Conservation (phyloP, 2,329 filamentous ascomycete species). For the Microdochium nivale region DNA sequence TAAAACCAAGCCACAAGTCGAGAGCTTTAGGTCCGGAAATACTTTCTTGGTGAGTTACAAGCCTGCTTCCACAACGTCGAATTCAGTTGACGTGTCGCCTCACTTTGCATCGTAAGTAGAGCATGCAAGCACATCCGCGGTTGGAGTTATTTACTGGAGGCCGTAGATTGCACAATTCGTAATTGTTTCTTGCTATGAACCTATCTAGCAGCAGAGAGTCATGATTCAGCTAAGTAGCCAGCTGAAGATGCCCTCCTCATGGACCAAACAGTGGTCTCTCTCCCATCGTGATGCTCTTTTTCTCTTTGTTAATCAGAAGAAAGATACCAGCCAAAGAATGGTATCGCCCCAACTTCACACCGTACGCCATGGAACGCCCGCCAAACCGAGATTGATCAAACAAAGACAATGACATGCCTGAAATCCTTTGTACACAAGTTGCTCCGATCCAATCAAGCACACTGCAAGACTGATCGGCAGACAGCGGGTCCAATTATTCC, state of each 20-base stretch:
- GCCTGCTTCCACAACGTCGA: no score
- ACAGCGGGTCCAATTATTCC: neutral
- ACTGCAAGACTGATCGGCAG: neutral
- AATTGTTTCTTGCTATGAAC: neutral
- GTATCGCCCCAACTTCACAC: constrained; percentile 19
- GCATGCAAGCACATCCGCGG: no score
- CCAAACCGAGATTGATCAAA: neutral
- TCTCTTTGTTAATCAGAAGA: constrained; percentile 14
- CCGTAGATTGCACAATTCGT: neutral
- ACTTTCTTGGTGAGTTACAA: no score
- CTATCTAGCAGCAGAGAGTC: neutral
- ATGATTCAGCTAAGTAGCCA: neutral
- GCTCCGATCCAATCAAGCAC: neutral
- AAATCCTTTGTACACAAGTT: constrained; percentile 18
- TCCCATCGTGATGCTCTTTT: constrained; percentile 9
- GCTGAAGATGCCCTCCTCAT: neutral
- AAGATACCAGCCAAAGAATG: constrained; percentile 17
- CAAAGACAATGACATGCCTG: neutral
- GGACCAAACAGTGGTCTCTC: neutral
- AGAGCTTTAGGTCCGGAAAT: no score
- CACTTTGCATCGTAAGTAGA: no score
- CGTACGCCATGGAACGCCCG: constrained; percentile 19
- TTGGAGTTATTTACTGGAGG: no score
- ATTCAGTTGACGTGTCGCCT: no score
- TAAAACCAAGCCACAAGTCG: no score